Evolutionary conservation across 495 filamentous ascomycete genomes (phyloP).

Genomic region (Hypoxylon lenormandii): DNA sequence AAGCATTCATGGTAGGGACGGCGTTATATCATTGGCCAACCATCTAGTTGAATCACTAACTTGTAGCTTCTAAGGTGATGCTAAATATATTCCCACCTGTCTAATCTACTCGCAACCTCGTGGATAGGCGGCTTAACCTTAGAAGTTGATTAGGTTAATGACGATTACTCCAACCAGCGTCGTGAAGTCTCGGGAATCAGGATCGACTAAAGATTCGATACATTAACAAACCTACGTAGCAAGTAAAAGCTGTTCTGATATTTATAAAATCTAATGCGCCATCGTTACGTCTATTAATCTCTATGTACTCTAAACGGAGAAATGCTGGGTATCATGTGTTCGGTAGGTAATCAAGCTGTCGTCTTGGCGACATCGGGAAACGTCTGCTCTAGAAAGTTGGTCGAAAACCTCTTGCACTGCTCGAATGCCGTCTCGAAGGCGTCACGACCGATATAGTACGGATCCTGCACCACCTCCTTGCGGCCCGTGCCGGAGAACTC

Average conservation of each 20-base stretch:
- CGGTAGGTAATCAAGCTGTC: conserved; percentile 5
- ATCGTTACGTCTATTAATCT: conserved; percentile 13
- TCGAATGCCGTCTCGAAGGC: conserved; percentile 89
- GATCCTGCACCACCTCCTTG: conserved; percentile 82
- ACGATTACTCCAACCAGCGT: too few relatives aligned
- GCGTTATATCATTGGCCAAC: conserved; percentile 24
- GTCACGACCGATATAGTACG: conserved; percentile 86
- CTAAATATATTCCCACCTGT: background rate
- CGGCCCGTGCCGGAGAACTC: conserved; percentile 76
- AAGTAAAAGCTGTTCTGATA: background rate
- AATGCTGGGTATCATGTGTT: conserved; percentile 38
- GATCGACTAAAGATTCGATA: too few relatives aligned
- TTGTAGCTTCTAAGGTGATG: too few relatives aligned
- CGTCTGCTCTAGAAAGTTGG: conserved; percentile 72
- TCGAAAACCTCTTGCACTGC: conserved; percentile 82
- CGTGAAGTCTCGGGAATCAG: too few relatives aligned
- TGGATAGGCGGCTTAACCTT: background rate
- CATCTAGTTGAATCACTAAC: conserved; percentile 1
- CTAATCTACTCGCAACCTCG: conserved; percentile 1
- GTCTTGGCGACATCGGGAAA: conserved; percentile 56
- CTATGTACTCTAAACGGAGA: conserved; percentile 17
- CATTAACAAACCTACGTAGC: too few relatives aligned
- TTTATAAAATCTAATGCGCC: background rate
- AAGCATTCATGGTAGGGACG: conserved; percentile 1
- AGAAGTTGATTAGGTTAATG: too few relatives aligned